Base-by-base conservation (phyloP, 2,329 filamentous ascomycete genomes). In the Botrytis deweyae region DNA sequence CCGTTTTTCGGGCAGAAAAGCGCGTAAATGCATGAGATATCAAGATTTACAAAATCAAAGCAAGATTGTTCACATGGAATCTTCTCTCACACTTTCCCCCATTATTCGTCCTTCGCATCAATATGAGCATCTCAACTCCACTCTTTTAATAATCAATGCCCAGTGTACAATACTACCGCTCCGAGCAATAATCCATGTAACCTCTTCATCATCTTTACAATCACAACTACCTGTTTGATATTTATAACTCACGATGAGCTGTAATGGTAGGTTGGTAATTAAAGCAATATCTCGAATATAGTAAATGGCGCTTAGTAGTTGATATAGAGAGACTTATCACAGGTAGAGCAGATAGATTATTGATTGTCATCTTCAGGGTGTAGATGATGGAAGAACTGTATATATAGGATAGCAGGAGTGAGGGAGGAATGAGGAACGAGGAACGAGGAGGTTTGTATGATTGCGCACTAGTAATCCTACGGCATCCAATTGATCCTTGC, bases 141-240 rank as follows among this genome's bases (percentile, higher is more conserved):
- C 36, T 87, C 88, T 18, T 86, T 85, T 72, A 93, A 77, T 78
- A 90, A 89, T 89, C 88, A 9, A 91, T 89, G 2, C 89, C 85
- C 0, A 91, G 90, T 72, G 85, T 84, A 29, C n/a, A 29, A 29
- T 55, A 3, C 86, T 80, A 0, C 90, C 91, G 76, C 87, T 89
- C 36, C 90, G 86, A 8, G 89, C 88, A 63, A 93, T 86, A 18
- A 92, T 86, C 89, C 90, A 92, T 55, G 89, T 86, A 2, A 91
- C 83, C 65, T 91, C 88, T 46, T 88, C 86, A 62, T 90, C 1
- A 87, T 91, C 88, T 44, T 87, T 86, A 61, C 90, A 88, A 1
- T 87, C 86, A 55, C 92, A 87, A 78, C 93, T 93, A 33, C 90
- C 84, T 72, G 91, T 87, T 80, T 93, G 90, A 81, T 93, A 90